Conservation (phyloP, 139 green algal genomes). For the Tetradesmus lagerheimii region DNA sequence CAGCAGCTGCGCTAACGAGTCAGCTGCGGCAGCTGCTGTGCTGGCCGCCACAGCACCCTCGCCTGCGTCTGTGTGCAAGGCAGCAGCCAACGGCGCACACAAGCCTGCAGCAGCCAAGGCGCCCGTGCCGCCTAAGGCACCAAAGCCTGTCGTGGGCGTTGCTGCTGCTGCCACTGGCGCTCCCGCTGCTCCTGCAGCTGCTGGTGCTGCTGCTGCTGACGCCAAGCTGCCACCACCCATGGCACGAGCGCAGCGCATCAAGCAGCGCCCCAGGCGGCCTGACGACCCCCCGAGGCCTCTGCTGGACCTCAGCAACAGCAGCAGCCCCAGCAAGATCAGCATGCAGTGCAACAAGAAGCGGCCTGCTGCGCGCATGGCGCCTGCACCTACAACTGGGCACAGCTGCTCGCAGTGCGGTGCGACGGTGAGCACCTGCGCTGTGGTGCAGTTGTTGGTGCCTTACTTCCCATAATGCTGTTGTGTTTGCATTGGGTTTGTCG, state of each 20-base stretch:
- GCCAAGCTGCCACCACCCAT: not conserved
- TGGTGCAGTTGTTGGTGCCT: too few species aligned
- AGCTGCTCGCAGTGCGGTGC: conserved; percentile 66
- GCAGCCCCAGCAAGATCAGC: conserved; percentile 37
- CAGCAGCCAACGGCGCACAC: not conserved
- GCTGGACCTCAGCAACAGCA: conserved; percentile 27
- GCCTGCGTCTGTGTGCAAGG: not conserved
- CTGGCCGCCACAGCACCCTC: not conserved
- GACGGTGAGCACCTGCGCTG: conserved; percentile 41
- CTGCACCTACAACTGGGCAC: conserved; percentile 58
- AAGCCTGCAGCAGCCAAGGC: not conserved
- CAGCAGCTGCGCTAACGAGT: not conserved
- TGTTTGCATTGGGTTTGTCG: too few species aligned
- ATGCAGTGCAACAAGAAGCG: conserved; percentile 27
- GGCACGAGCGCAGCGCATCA: conserved; percentile 17
- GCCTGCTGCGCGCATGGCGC: conserved; percentile 29
- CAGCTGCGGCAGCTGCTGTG: not conserved
- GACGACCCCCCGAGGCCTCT: conserved; percentile 17
- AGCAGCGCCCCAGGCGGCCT: conserved; percentile 16
- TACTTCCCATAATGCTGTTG: too few species aligned
- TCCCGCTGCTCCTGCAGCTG: not conserved
- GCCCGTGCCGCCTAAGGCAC: not conserved
- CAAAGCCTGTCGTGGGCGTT: not conserved
- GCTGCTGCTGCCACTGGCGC: not conserved
- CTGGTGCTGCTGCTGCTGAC: not conserved